Evolutionary conservation across 1,284 basidiomycete genomes (phyloP).

Genomic region (Ustilago bromivora): DNA sequence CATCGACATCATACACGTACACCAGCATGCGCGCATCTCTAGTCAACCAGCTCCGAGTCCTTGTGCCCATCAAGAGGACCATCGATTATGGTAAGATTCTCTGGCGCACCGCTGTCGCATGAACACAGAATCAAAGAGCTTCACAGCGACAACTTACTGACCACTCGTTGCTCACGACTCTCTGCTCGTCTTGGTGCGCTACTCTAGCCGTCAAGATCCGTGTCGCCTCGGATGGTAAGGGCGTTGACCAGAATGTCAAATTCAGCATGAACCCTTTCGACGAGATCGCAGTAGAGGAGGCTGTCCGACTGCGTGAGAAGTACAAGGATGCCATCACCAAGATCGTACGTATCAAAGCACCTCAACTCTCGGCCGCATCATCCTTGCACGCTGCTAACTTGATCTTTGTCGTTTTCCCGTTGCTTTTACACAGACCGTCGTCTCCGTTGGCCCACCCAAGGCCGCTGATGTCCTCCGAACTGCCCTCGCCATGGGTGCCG

Average conservation of each 20-base stretch:
- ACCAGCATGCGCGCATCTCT: slow-evolving; percentile 63
- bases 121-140: not conserved
- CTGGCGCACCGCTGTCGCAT: not conserved
- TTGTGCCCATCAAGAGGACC: slow-evolving; percentile 69
- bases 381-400: not conserved
- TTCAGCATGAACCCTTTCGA: slow-evolving; percentile 72
- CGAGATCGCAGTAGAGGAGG: slow-evolving; percentile 88
- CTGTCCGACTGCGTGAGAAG: slow-evolving; percentile 88
- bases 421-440: slow-evolving; percentile 73
- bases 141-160: not conserved
- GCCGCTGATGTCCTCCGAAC: slow-evolving; percentile 90
- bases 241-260: slow-evolving; percentile 69
- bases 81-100: slow-evolving; percentile 66
- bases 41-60: slow-evolving; percentile 66
- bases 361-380: not conserved
- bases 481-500: slow-evolving; percentile 97
- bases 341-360: slow-evolving; percentile 55
- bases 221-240: slow-evolving; percentile 67
- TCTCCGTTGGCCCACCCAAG: slow-evolving; percentile 93
- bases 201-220: slow-evolving; percentile 68
- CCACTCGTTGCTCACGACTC: not conserved
- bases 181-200: not conserved
- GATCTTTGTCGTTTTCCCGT: not conserved
- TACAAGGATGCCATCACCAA: slow-evolving; percentile 73
- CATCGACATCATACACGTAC: slow-evolving; percentile 1